phyloP scores from a whole-genome alignment of 202 grass and related monocot species.

The Setaria italica region DNA sequence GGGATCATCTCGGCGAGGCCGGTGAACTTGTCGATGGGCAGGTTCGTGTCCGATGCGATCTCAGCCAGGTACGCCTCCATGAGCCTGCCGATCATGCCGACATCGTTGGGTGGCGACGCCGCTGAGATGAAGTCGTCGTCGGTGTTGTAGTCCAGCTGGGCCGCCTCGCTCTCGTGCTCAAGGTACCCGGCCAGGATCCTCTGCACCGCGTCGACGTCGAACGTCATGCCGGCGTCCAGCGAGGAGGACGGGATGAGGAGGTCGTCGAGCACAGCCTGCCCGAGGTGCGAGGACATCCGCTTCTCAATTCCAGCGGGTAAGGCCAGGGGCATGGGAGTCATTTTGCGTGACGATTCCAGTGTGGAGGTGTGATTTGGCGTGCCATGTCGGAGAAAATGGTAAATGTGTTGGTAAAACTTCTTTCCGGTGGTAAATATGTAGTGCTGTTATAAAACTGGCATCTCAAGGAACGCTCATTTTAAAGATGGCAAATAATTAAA shows the following conservation, averaged over 20 bases:
- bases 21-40: conserved; percentile 70
- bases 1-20: conserved; percentile 73
- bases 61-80: conserved; percentile 93
- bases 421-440: too few species aligned
- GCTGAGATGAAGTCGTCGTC: conserved; percentile 75
- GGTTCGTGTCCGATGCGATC: conserved; percentile 75
- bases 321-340: too few species aligned
- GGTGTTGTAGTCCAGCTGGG: conserved; percentile 68
- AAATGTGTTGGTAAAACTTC: too few species aligned
- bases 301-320: conserved; percentile 41
- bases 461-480: too few species aligned
- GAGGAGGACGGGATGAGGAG: conserved; percentile 69
- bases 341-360: too few species aligned
- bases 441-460: too few species aligned
- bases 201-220: conserved; percentile 78
- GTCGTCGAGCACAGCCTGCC: conserved; percentile 81
- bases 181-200: conserved; percentile 85
- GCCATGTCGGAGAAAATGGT: too few species aligned
- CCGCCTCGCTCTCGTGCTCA: conserved; percentile 64
- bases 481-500: too few species aligned
- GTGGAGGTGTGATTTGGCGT: too few species aligned
- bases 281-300: conserved; percentile 76
- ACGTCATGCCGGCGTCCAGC: conserved; percentile 35
- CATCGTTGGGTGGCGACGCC: conserved; percentile 49
- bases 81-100: conserved; percentile 65